Evolutionary conservation across 2,329 filamentous ascomycete species (phyloP).

Genomic region (Alternaria sp.): DNA sequence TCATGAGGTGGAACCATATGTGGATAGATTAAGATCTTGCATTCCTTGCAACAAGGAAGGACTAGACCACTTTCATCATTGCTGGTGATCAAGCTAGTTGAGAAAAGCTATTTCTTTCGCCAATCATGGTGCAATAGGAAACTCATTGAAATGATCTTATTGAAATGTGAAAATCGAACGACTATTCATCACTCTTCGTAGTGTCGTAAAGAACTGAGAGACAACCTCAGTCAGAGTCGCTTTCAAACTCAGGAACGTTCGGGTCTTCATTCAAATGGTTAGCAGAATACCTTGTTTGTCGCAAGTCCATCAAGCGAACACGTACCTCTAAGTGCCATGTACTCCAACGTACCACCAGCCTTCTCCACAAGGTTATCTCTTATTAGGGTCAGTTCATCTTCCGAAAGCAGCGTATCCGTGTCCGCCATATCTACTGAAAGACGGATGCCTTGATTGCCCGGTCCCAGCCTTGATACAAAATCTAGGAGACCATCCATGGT

Average conservation of each 20-base stretch:
- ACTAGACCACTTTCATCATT: not conserved
- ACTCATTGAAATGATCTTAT: not conserved
- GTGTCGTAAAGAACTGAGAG: not conserved
- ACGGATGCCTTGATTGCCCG: conserved; percentile 53
- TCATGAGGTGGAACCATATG: not conserved
- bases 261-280: conserved; percentile 48
- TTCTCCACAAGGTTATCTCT: conserved; percentile 50
- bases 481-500: conserved; percentile 59
- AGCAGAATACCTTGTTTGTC: not conserved
- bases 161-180: not conserved
- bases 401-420: conserved; percentile 51
- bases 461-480: conserved; percentile 53
- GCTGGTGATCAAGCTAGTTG: not conserved
- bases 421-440: conserved; percentile 57
- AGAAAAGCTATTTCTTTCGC: not conserved
- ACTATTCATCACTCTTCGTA: not conserved
- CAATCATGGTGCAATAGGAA: not conserved
- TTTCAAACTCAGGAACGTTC: conserved; percentile 55
- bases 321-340: conserved; percentile 55
- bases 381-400: conserved; percentile 51
- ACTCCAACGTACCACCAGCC: conserved; percentile 55
- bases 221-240: conserved; percentile 53
- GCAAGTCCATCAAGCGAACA: not conserved
- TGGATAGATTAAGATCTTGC: not conserved
- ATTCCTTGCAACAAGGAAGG: not conserved